Conservation (phyloP, 2,329 filamentous ascomycete species). For the Cercospora brassicicola region DNA sequence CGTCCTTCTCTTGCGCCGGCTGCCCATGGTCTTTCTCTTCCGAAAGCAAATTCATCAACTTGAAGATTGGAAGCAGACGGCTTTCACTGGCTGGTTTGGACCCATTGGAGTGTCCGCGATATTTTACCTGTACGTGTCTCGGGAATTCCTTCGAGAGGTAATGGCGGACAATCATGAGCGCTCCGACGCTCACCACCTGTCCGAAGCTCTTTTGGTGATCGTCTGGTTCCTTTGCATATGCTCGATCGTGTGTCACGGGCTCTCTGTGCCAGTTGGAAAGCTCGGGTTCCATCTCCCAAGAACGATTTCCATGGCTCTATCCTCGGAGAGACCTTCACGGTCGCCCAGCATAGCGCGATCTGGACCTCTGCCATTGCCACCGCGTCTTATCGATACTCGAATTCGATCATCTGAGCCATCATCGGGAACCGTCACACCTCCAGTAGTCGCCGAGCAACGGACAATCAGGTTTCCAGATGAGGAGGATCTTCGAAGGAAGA, state of each 20-base stretch:
- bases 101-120: constrained; percentile 88
- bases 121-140: constrained; percentile 80
- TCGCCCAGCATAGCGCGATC: constrained; percentile 23
- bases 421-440: constrained; percentile 16
- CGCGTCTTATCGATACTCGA: background rate
- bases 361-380: background rate
- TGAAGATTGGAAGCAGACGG: constrained; percentile 68
- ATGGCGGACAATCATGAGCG: constrained; percentile 62
- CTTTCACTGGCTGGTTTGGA: constrained; percentile 90
- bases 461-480: constrained; percentile 39
- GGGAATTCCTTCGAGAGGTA: constrained; percentile 67
- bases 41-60: constrained; percentile 78
- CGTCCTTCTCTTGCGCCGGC: constrained; percentile 72
- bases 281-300: constrained; percentile 62
- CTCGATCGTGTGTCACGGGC: constrained; percentile 80
- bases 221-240: constrained; percentile 86
- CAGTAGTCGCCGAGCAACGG: constrained; percentile 27
- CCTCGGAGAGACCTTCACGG: constrained; percentile 40
- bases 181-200: constrained; percentile 64
- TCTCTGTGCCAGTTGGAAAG: constrained; percentile 76
- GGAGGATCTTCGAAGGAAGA: background rate
- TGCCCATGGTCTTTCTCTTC: constrained; percentile 73
- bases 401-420: background rate
- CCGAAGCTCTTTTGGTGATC: constrained; percentile 67
- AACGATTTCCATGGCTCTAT: constrained; percentile 59